phyloP scores from a whole-genome alignment of 179 eudicot species.

The Gypsophila paniculata region DNA sequence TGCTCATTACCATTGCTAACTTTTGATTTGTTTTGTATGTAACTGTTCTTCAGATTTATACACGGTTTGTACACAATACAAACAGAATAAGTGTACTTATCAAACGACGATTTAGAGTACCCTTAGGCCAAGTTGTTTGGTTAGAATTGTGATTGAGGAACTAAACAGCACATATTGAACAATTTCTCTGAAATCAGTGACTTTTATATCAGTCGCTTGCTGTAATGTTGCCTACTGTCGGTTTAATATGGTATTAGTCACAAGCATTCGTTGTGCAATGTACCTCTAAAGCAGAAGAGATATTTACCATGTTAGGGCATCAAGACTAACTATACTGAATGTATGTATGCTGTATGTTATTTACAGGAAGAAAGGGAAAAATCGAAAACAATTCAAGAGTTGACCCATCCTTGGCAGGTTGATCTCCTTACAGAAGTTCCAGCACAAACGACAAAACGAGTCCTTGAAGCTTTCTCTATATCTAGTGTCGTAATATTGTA shows the following conservation, averaged over 20 bases:
- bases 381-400: constrained; percentile 24
- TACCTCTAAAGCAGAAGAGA: neutral
- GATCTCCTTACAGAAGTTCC: neutral
- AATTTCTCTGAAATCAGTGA: too few relatives aligned
- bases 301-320: neutral
- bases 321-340: too few relatives aligned
- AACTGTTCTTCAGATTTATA: neutral
- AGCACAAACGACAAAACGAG: neutral
- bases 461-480: neutral
- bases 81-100: neutral
- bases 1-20: neutral
- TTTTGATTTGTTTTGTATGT: neutral
- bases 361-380: constrained; percentile 32
- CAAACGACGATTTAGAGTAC: too few relatives aligned
- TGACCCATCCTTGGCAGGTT: constrained; percentile 7
- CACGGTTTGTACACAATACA: too few relatives aligned
- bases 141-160: neutral
- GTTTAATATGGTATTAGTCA: neutral
- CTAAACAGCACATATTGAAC: too few relatives aligned
- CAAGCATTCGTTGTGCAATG: neutral
- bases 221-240: neutral
- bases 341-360: neutral
- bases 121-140: too few relatives aligned
- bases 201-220: neutral
- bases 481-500: constrained; percentile 17